Base-by-base conservation (phyloP, 2,329 filamentous ascomycete genomes). In the Stachybotrys echinatus region DNA sequence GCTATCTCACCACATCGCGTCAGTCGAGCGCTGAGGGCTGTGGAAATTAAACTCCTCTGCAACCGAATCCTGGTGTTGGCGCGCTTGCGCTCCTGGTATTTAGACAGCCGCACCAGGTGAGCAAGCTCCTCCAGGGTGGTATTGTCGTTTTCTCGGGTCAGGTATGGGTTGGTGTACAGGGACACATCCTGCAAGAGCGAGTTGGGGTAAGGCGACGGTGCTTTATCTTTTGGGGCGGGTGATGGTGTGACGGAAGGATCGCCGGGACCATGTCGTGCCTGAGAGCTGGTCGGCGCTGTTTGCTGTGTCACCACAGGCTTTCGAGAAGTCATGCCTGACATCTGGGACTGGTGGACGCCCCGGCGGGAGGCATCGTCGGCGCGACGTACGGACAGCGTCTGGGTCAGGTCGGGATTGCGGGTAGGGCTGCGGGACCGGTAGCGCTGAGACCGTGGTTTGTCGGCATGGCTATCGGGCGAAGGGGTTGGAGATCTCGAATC, bases 71-170 rank as follows among this genome's bases (percentile, higher is more conserved):
- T 80, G 43, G 85, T 87, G 63, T 86, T 85, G 56, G 80, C 77
- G 70, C 87, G 83, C 75, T 89, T 88, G 74, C 87, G 86, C 75
- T 89, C 85, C 69, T 92, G 88, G 65, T 91, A 90, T 61, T 85
- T 87, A 64, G 87, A 87, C 54, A 91, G 74, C 53, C 87, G 83
- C 56, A 90, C 86, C 59, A 92, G 70, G 66, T 91, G 87, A 47
- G 87, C 87, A 57, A 92, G 80, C 68, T 92, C 87, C 61, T 88
- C 83, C 53, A 92, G 74, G 14, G 84, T 87, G 43, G 86, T 89
- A 51, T 81, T 80, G 43, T 86, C 81, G 47, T 75, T 76, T 53
- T 86, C 81, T 37, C 79, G 75, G 45, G 79, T 74, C 49, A 85
- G 66, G 56, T 79, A 76, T 14, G 79, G 69, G 62, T 87, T 86